Evolutionary conservation across 148 eudicot species (phyloP).

Genomic region (Cornus kousa): DNA sequence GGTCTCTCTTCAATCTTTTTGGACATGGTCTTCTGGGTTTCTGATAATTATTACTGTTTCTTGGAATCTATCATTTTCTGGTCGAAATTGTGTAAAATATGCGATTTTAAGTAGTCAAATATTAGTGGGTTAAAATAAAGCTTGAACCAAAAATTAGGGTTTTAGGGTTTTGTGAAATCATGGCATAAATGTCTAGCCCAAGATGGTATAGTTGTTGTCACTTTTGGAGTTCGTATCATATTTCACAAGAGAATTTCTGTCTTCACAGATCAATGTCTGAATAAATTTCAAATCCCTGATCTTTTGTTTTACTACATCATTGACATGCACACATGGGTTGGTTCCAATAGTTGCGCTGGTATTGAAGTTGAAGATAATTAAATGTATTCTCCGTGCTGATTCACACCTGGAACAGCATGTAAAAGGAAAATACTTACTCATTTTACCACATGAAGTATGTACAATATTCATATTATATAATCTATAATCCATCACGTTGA

Average conservation of each 20-base stretch:
- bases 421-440: too few relatives aligned
- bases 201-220: neutral
- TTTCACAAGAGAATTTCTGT: neutral
- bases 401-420: neutral
- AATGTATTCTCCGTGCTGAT: neutral
- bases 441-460: neutral
- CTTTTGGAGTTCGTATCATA: neutral
- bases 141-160: constrained; percentile 16
- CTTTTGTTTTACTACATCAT: neutral
- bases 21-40: neutral
- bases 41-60: neutral
- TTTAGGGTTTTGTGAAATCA: constrained; percentile 22
- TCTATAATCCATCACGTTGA: neutral
- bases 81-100: neutral
- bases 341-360: neutral
- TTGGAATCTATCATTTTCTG: neutral
- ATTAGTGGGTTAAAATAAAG: neutral
- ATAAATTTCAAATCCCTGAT: neutral
- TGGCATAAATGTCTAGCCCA: neutral
- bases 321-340: neutral
- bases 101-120: neutral
- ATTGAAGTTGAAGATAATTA: neutral
- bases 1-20: neutral
- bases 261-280: neutral
- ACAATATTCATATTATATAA: too few relatives aligned